Evolutionary conservation across 495 filamentous ascomycete genomes (phyloP), one percentile per base, ranked within the genome.

Genomic region (Aspergillus olivimuriae): DNA sequence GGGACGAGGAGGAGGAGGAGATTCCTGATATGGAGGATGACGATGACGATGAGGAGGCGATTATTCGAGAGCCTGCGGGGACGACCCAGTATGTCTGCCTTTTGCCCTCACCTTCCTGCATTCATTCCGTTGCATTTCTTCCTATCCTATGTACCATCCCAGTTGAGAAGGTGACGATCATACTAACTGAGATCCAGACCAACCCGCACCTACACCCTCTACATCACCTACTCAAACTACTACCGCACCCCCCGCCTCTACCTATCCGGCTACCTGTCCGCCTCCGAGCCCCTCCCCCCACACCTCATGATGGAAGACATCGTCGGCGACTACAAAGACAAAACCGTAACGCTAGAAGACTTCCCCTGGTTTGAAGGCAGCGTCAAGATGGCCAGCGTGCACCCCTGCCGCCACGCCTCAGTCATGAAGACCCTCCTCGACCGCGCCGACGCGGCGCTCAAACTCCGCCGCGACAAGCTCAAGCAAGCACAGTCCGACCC

Each of bases 21-120:
- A 94, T 96, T 46, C 89, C 89, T 1, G 92, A 97, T 62, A 96
- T 96, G 86, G 92, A 97, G 53, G 92, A 98, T 55, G 91, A 95
- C 41, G 85, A 89, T 44, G 91, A 97, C 51, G 92, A 97, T 46
- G 89, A 95, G 50, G 91, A 96, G 69, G 92, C 92, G 18, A 97
- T 99, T 57, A 96, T 99, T 50, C 70, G 85, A 3, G 92, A 95
- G 56, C 71, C 74, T 3, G 78, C 79, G 41, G 76, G 73, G 20
- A 78, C 74, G 16, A 80, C 79, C 50, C 80, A 84, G 89, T 92
- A 65, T 65, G 86, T 73, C 34, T 20, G 40, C 39, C 33, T 26
- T 39, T 44, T 23, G 34, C 33, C 35, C 37, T 51, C 34, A 33
- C 8, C 6, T 6, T 19, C 26, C 44, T 21, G n/a, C n/a, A n/a